Evolutionary conservation across 768 basidiomycete genomes (phyloP).

Genomic region (Boletales sp.): DNA sequence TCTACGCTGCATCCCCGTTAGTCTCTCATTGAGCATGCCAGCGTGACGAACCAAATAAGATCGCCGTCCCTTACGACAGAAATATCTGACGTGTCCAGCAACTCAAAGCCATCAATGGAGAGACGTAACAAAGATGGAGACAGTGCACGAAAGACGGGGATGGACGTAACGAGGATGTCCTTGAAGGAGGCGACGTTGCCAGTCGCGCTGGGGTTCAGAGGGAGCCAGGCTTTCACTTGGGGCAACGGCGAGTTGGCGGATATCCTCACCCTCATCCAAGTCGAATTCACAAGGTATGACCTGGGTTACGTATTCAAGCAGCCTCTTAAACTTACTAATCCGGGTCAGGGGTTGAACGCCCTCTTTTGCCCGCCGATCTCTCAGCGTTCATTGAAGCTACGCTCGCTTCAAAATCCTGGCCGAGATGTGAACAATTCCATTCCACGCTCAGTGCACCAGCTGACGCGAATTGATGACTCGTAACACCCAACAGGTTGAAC

Average conservation of each 20-base stretch:
- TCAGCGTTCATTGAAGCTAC: no score
- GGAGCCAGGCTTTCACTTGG: conserved; percentile 51
- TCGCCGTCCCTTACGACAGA: conserved; percentile 26
- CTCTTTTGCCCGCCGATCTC: no score
- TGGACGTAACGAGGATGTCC: conserved; percentile 10
- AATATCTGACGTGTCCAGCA: conserved; percentile 27
- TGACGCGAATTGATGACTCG: no score
- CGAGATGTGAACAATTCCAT: no score
- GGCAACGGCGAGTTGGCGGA: conserved; percentile 47
- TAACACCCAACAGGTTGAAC: no score
- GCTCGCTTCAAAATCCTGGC: no score
- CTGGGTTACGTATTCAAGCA: no score
- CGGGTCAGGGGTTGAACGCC: no score
- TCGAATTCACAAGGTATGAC: background rate
- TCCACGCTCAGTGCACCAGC: no score
- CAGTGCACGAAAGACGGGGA: conserved; percentile 8
- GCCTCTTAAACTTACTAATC: no score
- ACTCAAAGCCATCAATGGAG: conserved; percentile 27
- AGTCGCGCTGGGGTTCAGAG: conserved; percentile 18
- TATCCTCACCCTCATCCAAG: conserved; percentile 47
- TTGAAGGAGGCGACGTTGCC: conserved; percentile 18
- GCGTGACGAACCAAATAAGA: conserved; percentile 20
- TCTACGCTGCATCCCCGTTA: conserved; percentile 18
- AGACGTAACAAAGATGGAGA: conserved; percentile 10
- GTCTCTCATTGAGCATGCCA: background rate